Percentiles rank a stretch among this genome's conserved stretches.
Conservation (phyloP, 2,329 filamentous ascomycete genomes). For the Davidsoniella eucalypti region DNA sequence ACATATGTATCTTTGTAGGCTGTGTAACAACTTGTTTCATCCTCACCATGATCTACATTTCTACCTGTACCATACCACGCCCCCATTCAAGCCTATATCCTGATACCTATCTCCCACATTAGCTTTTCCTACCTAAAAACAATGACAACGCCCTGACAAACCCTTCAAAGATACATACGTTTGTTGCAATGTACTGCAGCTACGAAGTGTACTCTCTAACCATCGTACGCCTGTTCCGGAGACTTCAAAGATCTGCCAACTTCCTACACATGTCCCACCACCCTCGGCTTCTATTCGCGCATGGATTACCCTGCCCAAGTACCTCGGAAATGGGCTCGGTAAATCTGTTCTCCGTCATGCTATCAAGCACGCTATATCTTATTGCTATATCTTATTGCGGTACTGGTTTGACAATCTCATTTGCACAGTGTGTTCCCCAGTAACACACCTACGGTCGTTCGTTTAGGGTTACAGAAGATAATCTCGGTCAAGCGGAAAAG, state of each 20-base stretch:
- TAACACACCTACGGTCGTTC: too few relatives aligned
- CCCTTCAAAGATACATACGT: constrained; percentile 32
- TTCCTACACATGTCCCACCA: not conserved
- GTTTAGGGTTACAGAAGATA: too few relatives aligned
- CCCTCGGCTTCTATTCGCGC: constrained; percentile 59
- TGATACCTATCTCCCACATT: too few relatives aligned
- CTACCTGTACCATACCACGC: too few relatives aligned
- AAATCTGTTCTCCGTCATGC: constrained; percentile 57
- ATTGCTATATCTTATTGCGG: constrained; percentile 57
- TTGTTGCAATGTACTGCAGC: constrained; percentile 40
- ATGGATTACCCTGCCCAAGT: constrained; percentile 60
- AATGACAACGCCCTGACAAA: constrained; percentile 33
- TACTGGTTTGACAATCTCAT: constrained; percentile 49
- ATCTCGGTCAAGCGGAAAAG: too few relatives aligned
- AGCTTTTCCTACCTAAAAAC: too few relatives aligned
- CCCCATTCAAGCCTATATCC: too few relatives aligned
- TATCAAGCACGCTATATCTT: constrained; percentile 47
- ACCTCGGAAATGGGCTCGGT: constrained; percentile 57
- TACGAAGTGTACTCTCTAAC: constrained; percentile 51
- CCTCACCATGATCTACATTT: too few relatives aligned
- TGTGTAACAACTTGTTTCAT: too few relatives aligned
- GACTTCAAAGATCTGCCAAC: constrained; percentile 21
- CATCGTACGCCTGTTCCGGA: constrained; percentile 34
- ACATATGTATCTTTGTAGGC: too few relatives aligned
- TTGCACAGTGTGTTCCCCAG: constrained; percentile 55